These are phyloP conservation scores for Helianthus tuberosus DNA, from an alignment of 129 eudicot species.

Conservation along the genomic window DNA sequence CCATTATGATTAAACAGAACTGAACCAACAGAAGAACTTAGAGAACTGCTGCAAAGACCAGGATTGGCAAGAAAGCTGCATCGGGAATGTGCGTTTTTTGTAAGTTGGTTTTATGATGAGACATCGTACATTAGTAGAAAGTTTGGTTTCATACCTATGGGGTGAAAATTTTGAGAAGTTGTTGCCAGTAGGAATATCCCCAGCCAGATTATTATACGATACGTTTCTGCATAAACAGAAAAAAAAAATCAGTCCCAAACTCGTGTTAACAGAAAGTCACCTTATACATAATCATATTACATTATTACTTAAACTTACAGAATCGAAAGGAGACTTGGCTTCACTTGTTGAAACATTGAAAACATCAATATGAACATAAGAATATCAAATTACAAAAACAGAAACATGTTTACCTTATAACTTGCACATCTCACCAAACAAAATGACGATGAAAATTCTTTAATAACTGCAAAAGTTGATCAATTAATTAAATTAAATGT, in stretches of 20 bases:
- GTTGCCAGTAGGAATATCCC: slow-evolving; percentile 76
- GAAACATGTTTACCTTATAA: too few relatives aligned
- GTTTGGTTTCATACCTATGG: slow-evolving; percentile 54
- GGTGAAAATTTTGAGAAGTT: slow-evolving; percentile 92
- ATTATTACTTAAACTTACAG: slow-evolving; percentile 53
- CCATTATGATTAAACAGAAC: too few relatives aligned
- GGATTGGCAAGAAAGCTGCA: slow-evolving; percentile 83
- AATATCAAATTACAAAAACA: too few relatives aligned
- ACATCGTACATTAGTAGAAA: not conserved
- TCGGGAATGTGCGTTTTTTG: not conserved
- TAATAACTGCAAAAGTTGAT: too few relatives aligned
- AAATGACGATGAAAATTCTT: too few relatives aligned
- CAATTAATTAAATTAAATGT: too few relatives aligned
- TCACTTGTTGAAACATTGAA: too few relatives aligned
- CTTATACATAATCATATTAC: not conserved
- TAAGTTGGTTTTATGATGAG: not conserved
- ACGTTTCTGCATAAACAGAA: slow-evolving; percentile 61
- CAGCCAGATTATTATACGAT: slow-evolving; percentile 79
- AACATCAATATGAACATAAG: too few relatives aligned
- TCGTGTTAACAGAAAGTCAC: not conserved
- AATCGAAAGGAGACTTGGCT: slow-evolving; percentile 59
- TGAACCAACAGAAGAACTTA: slow-evolving; percentile 53
- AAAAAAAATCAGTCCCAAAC: slow-evolving; percentile 8
- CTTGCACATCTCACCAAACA: too few relatives aligned
- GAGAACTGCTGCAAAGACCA: slow-evolving; percentile 77